Conservation (phyloP, 257 asterid genomes). For the Solanum gandarillasii region DNA sequence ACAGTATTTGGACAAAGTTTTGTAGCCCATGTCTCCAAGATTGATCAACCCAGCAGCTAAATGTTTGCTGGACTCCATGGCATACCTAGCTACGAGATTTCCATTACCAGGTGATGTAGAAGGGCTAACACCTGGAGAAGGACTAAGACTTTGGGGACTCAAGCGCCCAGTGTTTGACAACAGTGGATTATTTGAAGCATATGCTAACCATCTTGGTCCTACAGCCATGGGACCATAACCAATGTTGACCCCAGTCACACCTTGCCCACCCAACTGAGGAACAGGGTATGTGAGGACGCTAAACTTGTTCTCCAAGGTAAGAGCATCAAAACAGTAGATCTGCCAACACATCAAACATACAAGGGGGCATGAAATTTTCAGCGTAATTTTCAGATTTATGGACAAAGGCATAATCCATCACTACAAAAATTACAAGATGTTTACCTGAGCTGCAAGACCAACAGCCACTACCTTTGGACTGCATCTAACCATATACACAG, state of each 20-base stretch:
- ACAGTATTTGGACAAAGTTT: slow-evolving; percentile 37
- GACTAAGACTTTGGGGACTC: slow-evolving; percentile 44
- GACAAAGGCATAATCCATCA: not conserved
- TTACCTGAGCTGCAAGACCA: slow-evolving; percentile 42
- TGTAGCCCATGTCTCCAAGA: slow-evolving; percentile 39
- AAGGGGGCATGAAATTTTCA: not conserved
- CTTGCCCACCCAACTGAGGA: slow-evolving; percentile 36
- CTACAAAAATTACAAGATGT: not conserved
- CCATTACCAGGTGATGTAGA: slow-evolving; percentile 46
- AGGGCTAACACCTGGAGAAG: slow-evolving; percentile 51
- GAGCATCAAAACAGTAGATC: slow-evolving; percentile 46
- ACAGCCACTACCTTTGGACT: slow-evolving; percentile 42
- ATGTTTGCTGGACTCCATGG: slow-evolving; percentile 45
- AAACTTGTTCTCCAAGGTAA: slow-evolving; percentile 38
- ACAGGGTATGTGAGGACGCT: slow-evolving; percentile 38
- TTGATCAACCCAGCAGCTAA: slow-evolving; percentile 39
- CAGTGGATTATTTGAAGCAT: slow-evolving; percentile 35
- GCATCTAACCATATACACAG: slow-evolving; percentile 38
- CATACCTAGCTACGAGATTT: slow-evolving; percentile 40
- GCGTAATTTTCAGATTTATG: not conserved
- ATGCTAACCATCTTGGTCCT: slow-evolving; percentile 45
- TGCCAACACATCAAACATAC: slow-evolving; percentile 19
- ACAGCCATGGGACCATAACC: slow-evolving; percentile 47
- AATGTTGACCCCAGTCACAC: slow-evolving; percentile 25
- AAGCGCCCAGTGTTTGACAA: slow-evolving; percentile 30